Evolutionary conservation across 306 rosid species (phyloP).

Genomic region (Vigna nakashimae): DNA sequence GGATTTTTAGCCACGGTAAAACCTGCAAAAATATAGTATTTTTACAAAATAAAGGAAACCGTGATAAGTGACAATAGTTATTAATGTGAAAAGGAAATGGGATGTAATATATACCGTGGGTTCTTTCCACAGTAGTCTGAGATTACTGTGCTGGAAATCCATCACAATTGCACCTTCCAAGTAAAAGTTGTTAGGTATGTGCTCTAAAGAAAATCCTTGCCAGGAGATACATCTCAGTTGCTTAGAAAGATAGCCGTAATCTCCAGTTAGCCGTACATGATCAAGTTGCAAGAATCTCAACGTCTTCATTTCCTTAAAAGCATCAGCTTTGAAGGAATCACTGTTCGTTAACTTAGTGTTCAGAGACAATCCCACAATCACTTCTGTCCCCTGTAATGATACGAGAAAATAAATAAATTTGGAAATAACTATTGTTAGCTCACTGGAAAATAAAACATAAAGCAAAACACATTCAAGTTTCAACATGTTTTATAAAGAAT

Average conservation of each 20-base stretch:
- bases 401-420: not conserved
- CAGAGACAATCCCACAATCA: not conserved
- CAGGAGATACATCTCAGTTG: not conserved
- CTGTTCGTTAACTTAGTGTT: not conserved
- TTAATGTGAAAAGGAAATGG: not conserved
- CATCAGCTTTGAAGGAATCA: not conserved
- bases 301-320: not conserved
- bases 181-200: conserved; percentile 34
- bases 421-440: too few species aligned
- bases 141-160: conserved; percentile 41
- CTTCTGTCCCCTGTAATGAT: not conserved
- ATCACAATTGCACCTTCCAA: conserved; percentile 37
- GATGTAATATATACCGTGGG: conserved; percentile 34
- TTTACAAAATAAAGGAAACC: conserved; percentile 10
- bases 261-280: not conserved
- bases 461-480: too few species aligned
- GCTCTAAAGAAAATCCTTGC: conserved; percentile 41
- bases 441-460: too few species aligned
- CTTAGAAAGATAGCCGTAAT: not conserved
- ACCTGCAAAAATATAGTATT: not conserved
- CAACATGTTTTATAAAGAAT: too few species aligned
- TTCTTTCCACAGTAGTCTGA: conserved; percentile 41
- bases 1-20: not conserved
- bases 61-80: not conserved
- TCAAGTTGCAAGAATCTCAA: conserved; percentile 12